Evolutionary conservation across 257 asterid genomes (phyloP).

Genomic region (Nicotiana undulata): DNA sequence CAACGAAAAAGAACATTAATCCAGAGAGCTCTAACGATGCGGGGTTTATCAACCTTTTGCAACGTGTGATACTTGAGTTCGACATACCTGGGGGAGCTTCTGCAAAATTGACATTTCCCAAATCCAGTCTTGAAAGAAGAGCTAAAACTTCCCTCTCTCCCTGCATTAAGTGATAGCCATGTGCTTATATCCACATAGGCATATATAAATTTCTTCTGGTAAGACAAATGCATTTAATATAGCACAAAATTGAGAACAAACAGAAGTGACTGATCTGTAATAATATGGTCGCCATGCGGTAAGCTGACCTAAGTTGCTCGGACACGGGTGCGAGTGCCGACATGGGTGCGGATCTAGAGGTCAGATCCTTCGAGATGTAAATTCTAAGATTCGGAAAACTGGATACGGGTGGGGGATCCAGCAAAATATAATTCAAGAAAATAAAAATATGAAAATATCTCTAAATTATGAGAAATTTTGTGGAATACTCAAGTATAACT

Average conservation of each 20-base stretch:
- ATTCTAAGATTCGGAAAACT: no score
- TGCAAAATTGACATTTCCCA: constrained; percentile 52
- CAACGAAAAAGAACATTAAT: not conserved
- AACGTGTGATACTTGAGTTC: not conserved
- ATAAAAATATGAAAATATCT: no score
- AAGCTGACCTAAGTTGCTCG: not conserved
- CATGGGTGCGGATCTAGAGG: no score
- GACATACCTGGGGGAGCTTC: constrained; percentile 66
- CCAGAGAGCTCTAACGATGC: not conserved
- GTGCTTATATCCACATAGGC: not conserved
- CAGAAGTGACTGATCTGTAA: not conserved
- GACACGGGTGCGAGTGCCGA: no score
- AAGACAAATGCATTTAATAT: not conserved
- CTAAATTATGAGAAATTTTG: no score
- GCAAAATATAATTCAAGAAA: no score
- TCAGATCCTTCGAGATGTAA: no score
- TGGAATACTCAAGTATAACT: no score
- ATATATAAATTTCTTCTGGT: not conserved
- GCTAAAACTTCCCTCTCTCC: constrained; percentile 78
- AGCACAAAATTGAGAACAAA: not conserved
- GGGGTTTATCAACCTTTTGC: not conserved
- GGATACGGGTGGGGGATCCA: no score
- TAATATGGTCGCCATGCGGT: not conserved
- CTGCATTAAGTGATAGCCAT: constrained; percentile 38
- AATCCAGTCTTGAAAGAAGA: constrained; percentile 83